Base-by-base conservation (phyloP, 495 filamentous ascomycete species). In the Astrothelium subdiscretum region DNA sequence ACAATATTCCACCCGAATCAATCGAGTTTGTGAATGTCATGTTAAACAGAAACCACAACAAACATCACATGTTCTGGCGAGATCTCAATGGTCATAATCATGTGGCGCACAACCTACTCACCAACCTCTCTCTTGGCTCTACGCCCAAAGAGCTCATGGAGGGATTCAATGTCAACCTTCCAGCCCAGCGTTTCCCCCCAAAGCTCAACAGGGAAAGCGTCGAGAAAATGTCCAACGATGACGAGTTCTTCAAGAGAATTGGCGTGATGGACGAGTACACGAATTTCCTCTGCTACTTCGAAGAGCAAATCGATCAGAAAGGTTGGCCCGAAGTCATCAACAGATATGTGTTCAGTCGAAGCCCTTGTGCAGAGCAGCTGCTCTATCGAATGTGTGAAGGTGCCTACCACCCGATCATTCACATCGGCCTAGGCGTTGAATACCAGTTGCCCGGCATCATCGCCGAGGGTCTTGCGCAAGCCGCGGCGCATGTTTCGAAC, bases 241-340 rank as follows among this genome's bases (percentile, higher is more conserved):
- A 40, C 35, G 35, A 40, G 15, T 6, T 40, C 35, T 29, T 22
- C 35, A 26, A 20, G 2, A 31, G 3, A 6, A 18, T 84, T 3
- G 79, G 71, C 3, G 70, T 75, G n/a, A 69, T 70, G 24, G 48
- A 74, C 42, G 62, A 85, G 63, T 89, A 88, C 67, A 64, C 77
- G 0, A 79, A 84, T 63, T 91, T 83, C 64, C 72, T 91, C 0
- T 72, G 70, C 0, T 91, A 86, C 72, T 92, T 87, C 71, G 79
- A 87, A 63, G 63, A 67, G 3, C 81, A 89, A 68, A 87, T 91
- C 59, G 76, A 82, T 12, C 67, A 66, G 26, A 78, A 79, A 40
- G 85, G 85, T 0, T 81, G 79, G 64, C 68, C 77, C 54, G 65
- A 71, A 1, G 81, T 83, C 0, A 31, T 92, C 27, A 68, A 72